phyloP scores from a whole-genome alignment of 2,329 filamentous ascomycete species.

The Colletotrichum navitas region DNA sequence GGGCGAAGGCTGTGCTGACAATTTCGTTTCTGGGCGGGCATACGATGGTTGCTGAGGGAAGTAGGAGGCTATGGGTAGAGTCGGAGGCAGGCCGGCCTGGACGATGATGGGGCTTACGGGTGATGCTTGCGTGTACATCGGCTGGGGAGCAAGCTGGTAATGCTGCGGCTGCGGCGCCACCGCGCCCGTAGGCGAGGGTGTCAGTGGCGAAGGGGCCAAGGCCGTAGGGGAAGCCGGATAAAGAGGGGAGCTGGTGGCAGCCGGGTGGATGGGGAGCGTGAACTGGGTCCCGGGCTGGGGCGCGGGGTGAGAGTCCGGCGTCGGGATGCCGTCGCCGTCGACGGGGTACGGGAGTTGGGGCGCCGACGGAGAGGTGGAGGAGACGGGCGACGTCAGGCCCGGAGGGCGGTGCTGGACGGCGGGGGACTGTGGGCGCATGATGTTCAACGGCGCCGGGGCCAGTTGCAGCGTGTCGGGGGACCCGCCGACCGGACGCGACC shows the following conservation, averaged over 20 bases:
- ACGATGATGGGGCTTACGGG: slow-evolving; percentile 19
- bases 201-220: background rate
- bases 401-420: background rate
- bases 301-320: background rate
- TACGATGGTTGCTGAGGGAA: slow-evolving; percentile 38
- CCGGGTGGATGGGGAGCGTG: slow-evolving; percentile 21
- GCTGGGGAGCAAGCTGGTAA: background rate
- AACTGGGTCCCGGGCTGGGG: background rate
- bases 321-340: slow-evolving; percentile 13
- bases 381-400: background rate
- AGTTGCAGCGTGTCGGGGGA: slow-evolving; percentile 4
- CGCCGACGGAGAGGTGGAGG: background rate
- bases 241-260: slow-evolving; percentile 2
- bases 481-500: background rate
- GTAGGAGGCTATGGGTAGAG: slow-evolving; percentile 29
- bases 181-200: background rate
- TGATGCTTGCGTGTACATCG: background rate
- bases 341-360: slow-evolving; percentile 21
- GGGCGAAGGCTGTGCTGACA: background rate
- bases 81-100: slow-evolving; percentile 29
- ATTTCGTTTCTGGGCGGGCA: slow-evolving; percentile 1
- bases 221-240: background rate
- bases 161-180: background rate
- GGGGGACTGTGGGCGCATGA: slow-evolving; percentile 21
- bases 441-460: slow-evolving; percentile 29